Base-by-base conservation (phyloP, 371 early-diverging fungal species). In the Mortierella sp. region DNA sequence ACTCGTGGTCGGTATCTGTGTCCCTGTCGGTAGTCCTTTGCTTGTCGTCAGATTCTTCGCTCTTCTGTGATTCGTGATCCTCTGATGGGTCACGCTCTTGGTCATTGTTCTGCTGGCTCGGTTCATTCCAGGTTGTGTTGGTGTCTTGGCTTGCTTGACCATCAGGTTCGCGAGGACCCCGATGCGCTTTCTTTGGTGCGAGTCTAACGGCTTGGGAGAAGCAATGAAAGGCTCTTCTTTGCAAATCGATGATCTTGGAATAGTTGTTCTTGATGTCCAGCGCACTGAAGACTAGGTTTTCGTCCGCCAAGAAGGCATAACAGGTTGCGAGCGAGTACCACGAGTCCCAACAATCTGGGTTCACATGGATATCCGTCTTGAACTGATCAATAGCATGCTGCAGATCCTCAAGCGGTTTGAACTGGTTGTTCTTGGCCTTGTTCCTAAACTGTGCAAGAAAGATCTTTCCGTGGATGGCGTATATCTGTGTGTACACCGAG, bases 311-410 rank as follows among this genome's bases (percentile, higher is more conserved):
- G 22, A 81, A 78, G 54, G 82, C 79, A 60, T 83, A 89, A 39
- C 85, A 86, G 12, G 70, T 63, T 9, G 85, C 93, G 13, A 91
- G 71, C 41, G 86, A 85, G 53, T 86, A 80, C 93, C 93, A 93
- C 0, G 84, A 85, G 46, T 85, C 81, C 46, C 80, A 77, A 54
- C 85, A 82, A 34, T 80, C 56, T 4, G 91, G 91, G 60, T 88
- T 87, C 19, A 91, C 58, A 52, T 81, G 81, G 37, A 90, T 52
- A 69, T 91, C 82, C 25, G 71, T 71, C 80, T 80, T 60, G 57
- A 87, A 88, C 31, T 86, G 83, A 37, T 87, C 84, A 7, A 84
- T 80, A 9, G 89, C 90, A 10, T 82, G 80, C 62, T 90, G 86
- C 8, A 91, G 68, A 62, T 85, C 85, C 44, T 86, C 83, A 40